Percentiles rank a stretch among this genome's conserved stretches.
Conservation (phyloP, 2,329 filamentous ascomycete species). For the Myriosclerotinia scirpicola region DNA sequence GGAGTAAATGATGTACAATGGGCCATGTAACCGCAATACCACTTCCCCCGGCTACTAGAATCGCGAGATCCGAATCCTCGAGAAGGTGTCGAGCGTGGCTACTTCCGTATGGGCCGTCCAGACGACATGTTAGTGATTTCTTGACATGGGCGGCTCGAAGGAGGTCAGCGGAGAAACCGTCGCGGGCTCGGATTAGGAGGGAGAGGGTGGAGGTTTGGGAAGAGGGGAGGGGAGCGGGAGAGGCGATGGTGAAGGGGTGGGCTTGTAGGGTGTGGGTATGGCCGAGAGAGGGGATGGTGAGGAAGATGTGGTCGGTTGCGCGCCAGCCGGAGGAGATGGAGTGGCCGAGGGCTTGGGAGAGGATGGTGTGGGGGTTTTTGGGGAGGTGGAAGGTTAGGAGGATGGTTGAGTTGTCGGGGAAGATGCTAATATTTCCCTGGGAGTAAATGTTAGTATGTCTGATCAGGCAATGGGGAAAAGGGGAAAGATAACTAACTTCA, state of each 20-base stretch:
- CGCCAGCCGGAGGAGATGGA: constrained; percentile 54
- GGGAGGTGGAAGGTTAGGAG: constrained; percentile 42
- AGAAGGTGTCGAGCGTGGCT: constrained; percentile 55
- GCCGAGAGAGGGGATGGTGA: constrained; percentile 57
- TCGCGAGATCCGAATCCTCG: constrained; percentile 47
- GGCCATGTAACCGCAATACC: constrained; percentile 66
- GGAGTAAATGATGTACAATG: constrained; percentile 53
- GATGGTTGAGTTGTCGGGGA: constrained; percentile 58
- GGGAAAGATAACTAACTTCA: constrained; percentile 42
- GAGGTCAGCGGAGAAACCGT: constrained; percentile 59
- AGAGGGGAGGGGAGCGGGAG: constrained; percentile 49
- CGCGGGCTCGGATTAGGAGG: constrained; percentile 59
- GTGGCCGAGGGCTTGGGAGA: constrained; percentile 34
- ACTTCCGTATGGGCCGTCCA: constrained; percentile 68
- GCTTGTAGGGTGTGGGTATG: constrained; percentile 56
- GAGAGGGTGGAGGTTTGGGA: constrained; percentile 52
- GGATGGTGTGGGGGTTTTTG: constrained; percentile 17
- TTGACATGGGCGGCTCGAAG: constrained; percentile 51
- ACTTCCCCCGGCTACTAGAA: constrained; percentile 62
- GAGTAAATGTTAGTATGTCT: background rate
- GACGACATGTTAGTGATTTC: constrained; percentile 47
- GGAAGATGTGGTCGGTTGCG: constrained; percentile 63
- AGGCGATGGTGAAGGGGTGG: constrained; percentile 68
- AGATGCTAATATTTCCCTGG: constrained; percentile 46
- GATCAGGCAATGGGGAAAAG: background rate